Base-by-base conservation (phyloP, 345 rosid genomes). In the Bruguiera gymnorhiza region DNA sequence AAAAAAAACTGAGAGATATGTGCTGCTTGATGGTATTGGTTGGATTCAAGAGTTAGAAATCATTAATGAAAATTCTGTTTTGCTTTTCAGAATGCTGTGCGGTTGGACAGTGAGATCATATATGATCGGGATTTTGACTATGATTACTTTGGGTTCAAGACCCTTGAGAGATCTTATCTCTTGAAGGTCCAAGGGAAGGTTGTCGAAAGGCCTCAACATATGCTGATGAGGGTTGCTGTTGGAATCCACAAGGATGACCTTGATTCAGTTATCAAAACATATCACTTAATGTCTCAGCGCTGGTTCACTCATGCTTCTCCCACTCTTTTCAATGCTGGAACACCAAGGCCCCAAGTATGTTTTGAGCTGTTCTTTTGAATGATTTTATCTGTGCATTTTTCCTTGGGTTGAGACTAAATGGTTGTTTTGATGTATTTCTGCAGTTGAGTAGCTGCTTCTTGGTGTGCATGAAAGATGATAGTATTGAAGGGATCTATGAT, bases 271-370 rank as follows among this genome's bases (percentile, higher is more conserved):
- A 78, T 93, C 76, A 79, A 75, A 75, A 90, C 98, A 19, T 93
- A 93, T 74, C 98, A 90, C 71, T 76, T 88, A 83, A 93, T 93
- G 97, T 90, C 97, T 67, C 98, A 93, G 39, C 75, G 98, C 50
- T 90, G 95, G 98, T 93, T 93, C 78, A 93, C 97, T 70, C 98
- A 90, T 86, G 98, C 98, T 54, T 88, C 97, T 63, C 97, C 98
- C 50, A 93, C 97, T 15, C 96, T 93, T 68, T 93, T 90, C 75
- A 93, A 93, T 73, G 91, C 91, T 9, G 97, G 98, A 59, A 93
- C 97, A 16, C 97, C 96, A 59, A 90, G 90, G 79, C 89, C 97
- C 18, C 98, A 90, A 69, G 96, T 90, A 73, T 59, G 82, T 61
- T 58, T 9, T 31, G 19, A 56, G 39, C 52, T 23, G 3, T 6